Evolutionary conservation across 331 rosid genomes (phyloP).

Genomic region (Ulmus americana): DNA sequence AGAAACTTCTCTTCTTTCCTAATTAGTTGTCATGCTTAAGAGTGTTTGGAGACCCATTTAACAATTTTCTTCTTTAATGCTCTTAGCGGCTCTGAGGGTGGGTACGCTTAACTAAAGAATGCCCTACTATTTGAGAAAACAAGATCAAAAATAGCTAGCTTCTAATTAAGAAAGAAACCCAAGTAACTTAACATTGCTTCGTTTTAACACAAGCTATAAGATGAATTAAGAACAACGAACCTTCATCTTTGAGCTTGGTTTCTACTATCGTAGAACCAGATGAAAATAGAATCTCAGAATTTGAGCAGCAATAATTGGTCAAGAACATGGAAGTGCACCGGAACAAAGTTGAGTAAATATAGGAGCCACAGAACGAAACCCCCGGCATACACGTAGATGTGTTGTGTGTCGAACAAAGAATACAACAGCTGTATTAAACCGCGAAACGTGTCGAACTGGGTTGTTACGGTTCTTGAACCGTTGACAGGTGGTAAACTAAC

Average conservation of each 20-base stretch:
- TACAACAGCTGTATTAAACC: slow-evolving; percentile 32
- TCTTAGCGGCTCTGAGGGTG: background rate
- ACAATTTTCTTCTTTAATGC: background rate
- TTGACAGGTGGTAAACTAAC: slow-evolving; percentile 45
- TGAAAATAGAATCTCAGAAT: background rate
- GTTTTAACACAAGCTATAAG: background rate
- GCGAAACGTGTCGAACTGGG: slow-evolving; percentile 40
- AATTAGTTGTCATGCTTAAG: too few relatives aligned
- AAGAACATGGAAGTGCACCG: background rate
- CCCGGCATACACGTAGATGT: slow-evolving; percentile 49
- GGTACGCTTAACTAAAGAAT: too few relatives aligned
- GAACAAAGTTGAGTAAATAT: background rate
- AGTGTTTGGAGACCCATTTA: too few relatives aligned
- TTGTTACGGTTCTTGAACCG: slow-evolving; percentile 3
- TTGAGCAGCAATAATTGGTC: background rate
- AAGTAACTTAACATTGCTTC: background rate
- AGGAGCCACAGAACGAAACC: background rate
- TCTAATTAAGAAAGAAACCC: background rate
- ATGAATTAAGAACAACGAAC: slow-evolving; percentile 26
- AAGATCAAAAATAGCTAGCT: background rate
- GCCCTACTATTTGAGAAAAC: too few relatives aligned
- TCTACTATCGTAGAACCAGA: slow-evolving; percentile 6
- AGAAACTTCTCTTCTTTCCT: background rate
- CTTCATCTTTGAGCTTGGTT: slow-evolving; percentile 45
- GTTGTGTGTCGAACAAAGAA: slow-evolving; percentile 28